These are phyloP conservation scores for Blastocystis sp. DNA, from an alignment of 352 stramenopile species.

Conservation along the genomic window DNA sequence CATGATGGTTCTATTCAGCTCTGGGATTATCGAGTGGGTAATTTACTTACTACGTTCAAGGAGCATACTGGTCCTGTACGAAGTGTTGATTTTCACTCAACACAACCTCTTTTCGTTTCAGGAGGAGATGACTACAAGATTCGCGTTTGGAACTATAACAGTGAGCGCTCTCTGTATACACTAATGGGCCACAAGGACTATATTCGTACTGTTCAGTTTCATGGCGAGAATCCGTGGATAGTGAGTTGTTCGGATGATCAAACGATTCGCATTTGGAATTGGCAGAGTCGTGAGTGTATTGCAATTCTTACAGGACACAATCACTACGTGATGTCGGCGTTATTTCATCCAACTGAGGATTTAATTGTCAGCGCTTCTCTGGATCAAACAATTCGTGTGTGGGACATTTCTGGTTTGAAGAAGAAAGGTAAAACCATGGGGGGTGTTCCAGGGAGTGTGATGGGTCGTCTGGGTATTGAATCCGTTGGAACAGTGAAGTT, in stretches of 20 bases:
- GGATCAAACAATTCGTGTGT: conserved; percentile 97
- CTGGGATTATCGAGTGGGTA: conserved; percentile 99
- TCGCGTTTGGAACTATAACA: conserved; percentile 99
- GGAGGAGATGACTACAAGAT: conserved; percentile 99
- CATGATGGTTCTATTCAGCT: conserved; percentile 94
- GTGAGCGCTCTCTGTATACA: conserved; percentile 95
- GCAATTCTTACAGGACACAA: conserved; percentile 98
- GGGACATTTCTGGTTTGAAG: conserved; percentile 94
- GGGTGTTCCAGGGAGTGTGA: conserved; percentile 3
- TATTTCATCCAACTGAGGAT: conserved; percentile 98
- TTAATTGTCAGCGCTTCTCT: conserved; percentile 95
- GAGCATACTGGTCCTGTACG: conserved; percentile 98
- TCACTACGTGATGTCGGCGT: conserved; percentile 99
- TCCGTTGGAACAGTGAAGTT: conserved; percentile 99
- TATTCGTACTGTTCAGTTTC: conserved; percentile 96
- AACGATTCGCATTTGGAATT: conserved; percentile 99
- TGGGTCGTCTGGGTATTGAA: conserved; percentile 78
- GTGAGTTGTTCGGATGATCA: conserved; percentile 94
- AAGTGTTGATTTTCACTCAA: conserved; percentile 95
- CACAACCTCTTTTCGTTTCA: conserved; percentile 94
- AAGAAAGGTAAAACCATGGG: conserved; percentile 86
- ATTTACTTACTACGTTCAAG: conserved; percentile 96
- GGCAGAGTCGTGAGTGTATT: conserved; percentile 94
- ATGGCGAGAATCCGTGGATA: conserved; percentile 98
- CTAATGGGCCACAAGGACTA: conserved; percentile 98